phyloP scores from a whole-genome alignment of 2,329 filamentous ascomycete genomes.

The Ophiognomonia clavigignenti-juglandacearum region DNA sequence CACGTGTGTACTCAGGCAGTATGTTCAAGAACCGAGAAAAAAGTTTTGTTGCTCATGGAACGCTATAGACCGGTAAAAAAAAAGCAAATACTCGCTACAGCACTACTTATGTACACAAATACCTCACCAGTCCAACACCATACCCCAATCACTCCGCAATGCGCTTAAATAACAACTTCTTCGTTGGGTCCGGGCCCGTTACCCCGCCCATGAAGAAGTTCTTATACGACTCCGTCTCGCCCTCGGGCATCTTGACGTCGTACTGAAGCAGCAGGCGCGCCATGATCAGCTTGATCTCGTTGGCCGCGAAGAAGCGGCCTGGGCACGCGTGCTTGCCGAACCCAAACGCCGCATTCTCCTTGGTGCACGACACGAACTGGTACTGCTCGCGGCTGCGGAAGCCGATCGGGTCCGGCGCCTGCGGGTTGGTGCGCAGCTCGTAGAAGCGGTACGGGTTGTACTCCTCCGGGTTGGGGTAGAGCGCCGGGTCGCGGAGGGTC shows the following conservation, averaged over 20 bases:
- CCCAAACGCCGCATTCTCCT: conserved; percentile 28
- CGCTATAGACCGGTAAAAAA: no score
- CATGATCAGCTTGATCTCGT: conserved; percentile 23
- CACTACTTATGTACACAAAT: no score
- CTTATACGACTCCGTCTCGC: conserved; percentile 3
- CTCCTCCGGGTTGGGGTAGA: conserved; percentile 27
- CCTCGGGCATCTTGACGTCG: conserved; percentile 7
- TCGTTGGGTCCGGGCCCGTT: conserved; percentile 1
- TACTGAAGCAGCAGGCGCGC: conserved; percentile 20
- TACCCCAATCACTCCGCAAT: not conserved
- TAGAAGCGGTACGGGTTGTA: conserved; percentile 32
- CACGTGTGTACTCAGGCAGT: no score
- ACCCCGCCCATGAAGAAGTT: conserved; percentile 5
- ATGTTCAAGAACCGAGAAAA: no score
- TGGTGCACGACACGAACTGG: conserved; percentile 30
- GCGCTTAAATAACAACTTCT: conserved; percentile 1
- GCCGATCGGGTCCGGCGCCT: conserved; percentile 18
- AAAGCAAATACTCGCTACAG: no score
- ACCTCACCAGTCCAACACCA: no score
- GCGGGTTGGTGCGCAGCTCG: conserved; percentile 23
- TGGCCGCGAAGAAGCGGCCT: conserved; percentile 24
- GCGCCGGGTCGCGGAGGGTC: conserved; percentile 29
- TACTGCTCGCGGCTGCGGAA: conserved; percentile 26
- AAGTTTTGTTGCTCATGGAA: no score
- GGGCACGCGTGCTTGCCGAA: conserved; percentile 30